Conservation (phyloP, 2,329 filamentous ascomycete species). For the Sordariomycetes sp. region DNA sequence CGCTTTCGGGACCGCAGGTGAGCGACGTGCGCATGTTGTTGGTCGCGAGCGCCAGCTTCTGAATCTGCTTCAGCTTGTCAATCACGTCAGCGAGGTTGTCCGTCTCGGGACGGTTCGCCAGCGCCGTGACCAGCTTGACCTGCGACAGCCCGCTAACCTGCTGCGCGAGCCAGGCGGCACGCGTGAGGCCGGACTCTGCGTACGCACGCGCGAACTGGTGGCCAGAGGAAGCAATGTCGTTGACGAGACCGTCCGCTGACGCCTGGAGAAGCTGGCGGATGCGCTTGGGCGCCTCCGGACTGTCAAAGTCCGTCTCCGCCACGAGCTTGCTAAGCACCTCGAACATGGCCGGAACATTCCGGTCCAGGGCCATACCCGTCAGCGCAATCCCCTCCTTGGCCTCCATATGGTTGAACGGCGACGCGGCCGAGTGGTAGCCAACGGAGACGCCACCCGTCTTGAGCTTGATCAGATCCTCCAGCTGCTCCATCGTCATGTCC, state of each 20-base stretch:
- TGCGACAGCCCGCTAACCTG: constrained; percentile 86
- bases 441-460: constrained; percentile 87
- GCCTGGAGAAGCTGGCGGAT: constrained; percentile 79
- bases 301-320: constrained; percentile 80
- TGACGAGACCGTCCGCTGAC: constrained; percentile 78
- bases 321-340: constrained; percentile 70
- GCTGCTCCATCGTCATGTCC: constrained; percentile 78
- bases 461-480: constrained; percentile 91
- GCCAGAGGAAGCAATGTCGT: constrained; percentile 80
- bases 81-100: constrained; percentile 66
- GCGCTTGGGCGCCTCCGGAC: constrained; percentile 64
- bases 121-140: constrained; percentile 66
- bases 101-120: constrained; percentile 58
- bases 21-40: constrained; percentile 64
- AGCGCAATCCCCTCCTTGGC: constrained; percentile 75
- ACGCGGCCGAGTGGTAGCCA: constrained; percentile 71
- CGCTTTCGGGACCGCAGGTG: constrained; percentile 70
- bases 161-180: constrained; percentile 60
- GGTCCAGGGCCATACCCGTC: constrained; percentile 76
- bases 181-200: constrained; percentile 67
- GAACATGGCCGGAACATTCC: constrained; percentile 85
- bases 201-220: constrained; percentile 77
- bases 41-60: constrained; percentile 60
- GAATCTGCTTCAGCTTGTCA: constrained; percentile 72
- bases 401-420: constrained; percentile 55